Conservation (phyloP, 2,329 filamentous ascomycete species). For the Westerdykella sp. region DNA sequence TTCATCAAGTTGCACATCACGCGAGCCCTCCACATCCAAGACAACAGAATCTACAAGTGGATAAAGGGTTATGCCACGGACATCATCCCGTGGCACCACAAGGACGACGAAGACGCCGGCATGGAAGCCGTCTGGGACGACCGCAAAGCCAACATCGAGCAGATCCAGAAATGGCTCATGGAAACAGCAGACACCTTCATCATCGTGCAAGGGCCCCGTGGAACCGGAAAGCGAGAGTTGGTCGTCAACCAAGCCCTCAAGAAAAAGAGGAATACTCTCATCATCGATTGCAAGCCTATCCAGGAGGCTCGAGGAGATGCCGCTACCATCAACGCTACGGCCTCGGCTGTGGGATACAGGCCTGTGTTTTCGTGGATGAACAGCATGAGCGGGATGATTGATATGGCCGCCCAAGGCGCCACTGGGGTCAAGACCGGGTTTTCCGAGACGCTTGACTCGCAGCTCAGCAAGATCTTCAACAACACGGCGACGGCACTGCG, state of each 20-base stretch:
- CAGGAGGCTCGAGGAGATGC: slow-evolving; percentile 86
- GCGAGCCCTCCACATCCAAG: slow-evolving; percentile 64
- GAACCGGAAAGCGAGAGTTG: slow-evolving; percentile 84
- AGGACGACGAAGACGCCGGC: slow-evolving; percentile 58
- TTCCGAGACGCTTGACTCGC: slow-evolving; percentile 83
- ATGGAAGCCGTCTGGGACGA: slow-evolving; percentile 83
- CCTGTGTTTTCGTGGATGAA: slow-evolving; percentile 97
- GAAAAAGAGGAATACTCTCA: slow-evolving; percentile 67
- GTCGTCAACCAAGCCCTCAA: slow-evolving; percentile 78
- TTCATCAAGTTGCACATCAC: slow-evolving; percentile 88
- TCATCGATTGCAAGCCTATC: slow-evolving; percentile 90
- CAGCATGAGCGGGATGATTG: slow-evolving; percentile 83
- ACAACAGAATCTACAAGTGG: slow-evolving; percentile 73
- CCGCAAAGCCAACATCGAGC: slow-evolving; percentile 71
- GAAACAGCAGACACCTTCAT: slow-evolving; percentile 90
- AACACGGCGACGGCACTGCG: slow-evolving; percentile 76
- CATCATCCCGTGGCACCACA: slow-evolving; percentile 54
- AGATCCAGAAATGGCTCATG: slow-evolving; percentile 77
- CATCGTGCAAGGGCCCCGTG: slow-evolving; percentile 84
- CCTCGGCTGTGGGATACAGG: slow-evolving; percentile 77
- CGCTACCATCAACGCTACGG: slow-evolving; percentile 75
- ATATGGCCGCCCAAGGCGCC: slow-evolving; percentile 87
- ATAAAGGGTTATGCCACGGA: slow-evolving; percentile 66
- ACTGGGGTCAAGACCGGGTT: slow-evolving; percentile 93
- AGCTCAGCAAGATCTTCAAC: slow-evolving; percentile 82